Conservation (phyloP, 352 stramenopile species). For the Phytophthora quininea region DNA sequence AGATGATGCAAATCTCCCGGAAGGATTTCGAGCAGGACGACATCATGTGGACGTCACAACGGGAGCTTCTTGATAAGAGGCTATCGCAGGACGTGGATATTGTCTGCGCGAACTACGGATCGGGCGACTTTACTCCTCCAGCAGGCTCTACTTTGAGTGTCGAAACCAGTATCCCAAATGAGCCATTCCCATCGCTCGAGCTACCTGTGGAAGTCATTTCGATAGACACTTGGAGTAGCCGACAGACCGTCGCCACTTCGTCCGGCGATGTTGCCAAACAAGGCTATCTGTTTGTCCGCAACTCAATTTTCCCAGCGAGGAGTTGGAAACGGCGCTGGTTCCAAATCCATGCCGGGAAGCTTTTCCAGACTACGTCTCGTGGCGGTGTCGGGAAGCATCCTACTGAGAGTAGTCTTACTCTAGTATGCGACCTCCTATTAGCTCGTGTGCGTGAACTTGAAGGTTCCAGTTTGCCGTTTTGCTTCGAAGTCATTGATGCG, state of each 20-base stretch:
- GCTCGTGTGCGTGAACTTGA: slow-evolving; percentile 73
- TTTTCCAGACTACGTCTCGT: slow-evolving; percentile 70
- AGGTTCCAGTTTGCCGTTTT: slow-evolving; percentile 61
- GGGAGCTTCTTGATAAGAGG: slow-evolving; percentile 61
- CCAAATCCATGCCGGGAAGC: slow-evolving; percentile 85
- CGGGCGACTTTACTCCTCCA: slow-evolving; percentile 20
- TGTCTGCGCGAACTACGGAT: slow-evolving; percentile 19
- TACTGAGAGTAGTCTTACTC: slow-evolving; percentile 58
- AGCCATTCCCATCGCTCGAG: slow-evolving; percentile 50
- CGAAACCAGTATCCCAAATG: slow-evolving; percentile 24
- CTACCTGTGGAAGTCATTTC: slow-evolving; percentile 84
- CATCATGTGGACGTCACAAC: slow-evolving; percentile 73
- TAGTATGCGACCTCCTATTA: slow-evolving; percentile 86
- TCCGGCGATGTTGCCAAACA: slow-evolving; percentile 65
- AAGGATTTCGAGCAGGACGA: slow-evolving; percentile 80
- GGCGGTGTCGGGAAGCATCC: slow-evolving; percentile 59
- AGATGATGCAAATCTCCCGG: slow-evolving; percentile 66
- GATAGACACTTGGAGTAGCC: slow-evolving; percentile 62
- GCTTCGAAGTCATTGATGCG: slow-evolving; percentile 87
- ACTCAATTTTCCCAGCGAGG: slow-evolving; percentile 78
- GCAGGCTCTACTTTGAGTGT: slow-evolving; percentile 9
- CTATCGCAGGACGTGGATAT: slow-evolving; percentile 61
- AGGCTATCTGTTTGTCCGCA: slow-evolving; percentile 87
- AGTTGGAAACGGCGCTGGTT: slow-evolving; percentile 90
- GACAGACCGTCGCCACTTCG: slow-evolving; percentile 36